A percentile compares a stretch with the other conserved stretches of the same genome.
Evolutionary conservation across 805 yeast species (phyloP).

Genomic region (Candida dendrica): DNA sequence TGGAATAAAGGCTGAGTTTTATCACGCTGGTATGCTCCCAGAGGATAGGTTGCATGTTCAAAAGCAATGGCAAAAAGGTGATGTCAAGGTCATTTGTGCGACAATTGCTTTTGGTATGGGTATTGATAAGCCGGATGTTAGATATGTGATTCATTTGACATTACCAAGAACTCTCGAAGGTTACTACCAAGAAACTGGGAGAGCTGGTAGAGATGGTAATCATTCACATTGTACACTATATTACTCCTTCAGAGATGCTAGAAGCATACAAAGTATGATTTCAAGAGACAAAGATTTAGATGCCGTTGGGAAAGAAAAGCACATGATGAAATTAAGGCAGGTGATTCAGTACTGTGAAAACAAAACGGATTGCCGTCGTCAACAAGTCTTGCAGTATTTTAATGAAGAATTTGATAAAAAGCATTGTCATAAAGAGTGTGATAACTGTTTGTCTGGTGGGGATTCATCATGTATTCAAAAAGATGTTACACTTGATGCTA

Average conservation of each 20-base stretch:
- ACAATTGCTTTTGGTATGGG: conserved; percentile 99
- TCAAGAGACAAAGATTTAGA: conserved; percentile 66
- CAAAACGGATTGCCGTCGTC: conserved; percentile 80
- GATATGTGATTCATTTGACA: conserved; percentile 84
- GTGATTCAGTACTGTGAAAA: conserved; percentile 92
- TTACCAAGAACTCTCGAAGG: conserved; percentile 91
- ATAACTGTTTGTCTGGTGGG: conserved; percentile 60
- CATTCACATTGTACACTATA: conserved; percentile 78
- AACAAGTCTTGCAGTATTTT: conserved; percentile 84
- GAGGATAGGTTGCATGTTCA: conserved; percentile 72
- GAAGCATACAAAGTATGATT: conserved; percentile 69
- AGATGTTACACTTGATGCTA: conserved; percentile 66
- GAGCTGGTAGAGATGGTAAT: conserved; percentile 95
- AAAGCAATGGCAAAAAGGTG: conserved; percentile 69
- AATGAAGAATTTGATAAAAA: conserved; percentile 70
- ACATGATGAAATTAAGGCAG: conserved; percentile 66
- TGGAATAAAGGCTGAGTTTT: conserved; percentile 67
- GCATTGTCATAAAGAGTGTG: conserved; percentile 70
- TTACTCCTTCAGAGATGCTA: conserved; percentile 74
- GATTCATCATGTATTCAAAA: conserved; percentile 37
- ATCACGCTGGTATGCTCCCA: conserved; percentile 93
- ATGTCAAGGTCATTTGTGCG: conserved; percentile 80
- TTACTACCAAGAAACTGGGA: conserved; percentile 95
- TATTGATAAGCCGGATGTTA: conserved; percentile 91
- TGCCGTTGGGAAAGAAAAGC: conserved; percentile 61